Base-by-base conservation (phyloP, 2,329 filamentous ascomycete species). In the Xylaria sp. region DNA sequence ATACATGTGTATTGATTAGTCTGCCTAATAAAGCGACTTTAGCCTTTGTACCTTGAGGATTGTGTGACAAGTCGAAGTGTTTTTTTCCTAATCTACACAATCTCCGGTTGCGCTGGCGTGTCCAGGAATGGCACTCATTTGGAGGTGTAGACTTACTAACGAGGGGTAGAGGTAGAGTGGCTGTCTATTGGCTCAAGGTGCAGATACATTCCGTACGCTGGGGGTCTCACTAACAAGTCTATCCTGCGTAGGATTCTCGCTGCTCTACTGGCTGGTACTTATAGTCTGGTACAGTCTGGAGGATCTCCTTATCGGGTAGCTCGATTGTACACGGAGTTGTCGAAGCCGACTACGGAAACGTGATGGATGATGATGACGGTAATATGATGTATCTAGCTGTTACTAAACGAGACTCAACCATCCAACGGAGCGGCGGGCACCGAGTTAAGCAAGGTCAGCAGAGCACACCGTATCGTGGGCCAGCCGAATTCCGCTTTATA, bases 341-440 rank as follows among this genome's bases (percentile, higher is more conserved):
- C 3, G 13, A 44, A 27, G 13, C 41, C 41, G 41, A 44, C 15
- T 15, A 15, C 3, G 7, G 29, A 27, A 13, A 29, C 3, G 17
- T 2, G 23, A 29, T 7, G 13, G 17, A n/a, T 46, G 23, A 29
- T 17, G 7, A n/a, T n/a, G n/a, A n/a, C n/a, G n/a, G n/a, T n/a
- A n/a, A n/a, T n/a, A n/a, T n/a, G n/a, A n/a, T 7, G 9, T 19
- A 31, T 27, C 7, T 8, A 52, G 47, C 41, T 37, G 13, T 38
- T 25, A n/a, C 21, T 21, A 44, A 19, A 44, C 15, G 21, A 27
- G 21, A 38, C 17, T 9, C n/a, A 27, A 27, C 21, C 19, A 25
- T 46, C 17, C 17, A 4, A 43, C 54, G 59, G 59, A 62, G 54
- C 48, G 43, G 49, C 43, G 35, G 23, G 10, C 35, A 53, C 54